Evolutionary conservation across 257 asterid genomes (phyloP).

Genomic region (Rubia yunnanensis): DNA sequence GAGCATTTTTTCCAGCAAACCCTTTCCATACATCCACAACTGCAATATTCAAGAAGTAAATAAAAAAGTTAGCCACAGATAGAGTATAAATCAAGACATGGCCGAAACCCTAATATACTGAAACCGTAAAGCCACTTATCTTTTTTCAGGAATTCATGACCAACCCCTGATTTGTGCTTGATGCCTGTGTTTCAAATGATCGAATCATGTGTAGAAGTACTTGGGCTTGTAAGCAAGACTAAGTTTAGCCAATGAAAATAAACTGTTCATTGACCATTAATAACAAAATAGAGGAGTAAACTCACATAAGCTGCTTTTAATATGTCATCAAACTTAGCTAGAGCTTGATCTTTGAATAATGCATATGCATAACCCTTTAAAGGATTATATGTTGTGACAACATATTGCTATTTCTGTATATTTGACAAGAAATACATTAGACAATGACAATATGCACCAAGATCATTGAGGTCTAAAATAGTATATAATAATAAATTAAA

Average conservation of each 20-base stretch:
- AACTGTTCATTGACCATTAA: slow-evolving; percentile 4
- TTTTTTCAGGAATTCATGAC: too few species aligned
- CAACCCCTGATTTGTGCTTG: slow-evolving; percentile 29
- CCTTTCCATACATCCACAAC: too few species aligned
- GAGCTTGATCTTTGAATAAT: slow-evolving; percentile 88
- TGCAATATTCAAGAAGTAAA: too few species aligned
- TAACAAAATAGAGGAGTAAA: slow-evolving; percentile 14
- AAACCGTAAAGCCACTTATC: too few species aligned
- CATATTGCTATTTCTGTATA: slow-evolving; percentile 72
- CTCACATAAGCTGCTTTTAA: slow-evolving; percentile 95
- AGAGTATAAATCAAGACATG: too few species aligned
- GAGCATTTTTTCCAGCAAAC: too few species aligned
- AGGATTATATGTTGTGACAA: slow-evolving; percentile 84
- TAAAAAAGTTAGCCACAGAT: too few species aligned
- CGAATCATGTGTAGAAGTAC: slow-evolving; percentile 77
- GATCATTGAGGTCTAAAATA: background rate
- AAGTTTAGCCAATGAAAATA: slow-evolving; percentile 18
- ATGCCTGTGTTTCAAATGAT: slow-evolving; percentile 40
- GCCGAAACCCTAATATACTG: too few species aligned
- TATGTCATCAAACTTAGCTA: slow-evolving; percentile 92
- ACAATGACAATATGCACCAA: background rate
- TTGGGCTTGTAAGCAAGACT: slow-evolving; percentile 58
- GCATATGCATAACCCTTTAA: slow-evolving; percentile 72
- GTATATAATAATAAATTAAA: background rate
- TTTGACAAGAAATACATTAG: slow-evolving; percentile 8